A percentile compares a stretch with the other conserved stretches of the same genome.
phyloP scores from a whole-genome alignment of 768 basidiomycete species.

The Kwoniella dendrophila region DNA sequence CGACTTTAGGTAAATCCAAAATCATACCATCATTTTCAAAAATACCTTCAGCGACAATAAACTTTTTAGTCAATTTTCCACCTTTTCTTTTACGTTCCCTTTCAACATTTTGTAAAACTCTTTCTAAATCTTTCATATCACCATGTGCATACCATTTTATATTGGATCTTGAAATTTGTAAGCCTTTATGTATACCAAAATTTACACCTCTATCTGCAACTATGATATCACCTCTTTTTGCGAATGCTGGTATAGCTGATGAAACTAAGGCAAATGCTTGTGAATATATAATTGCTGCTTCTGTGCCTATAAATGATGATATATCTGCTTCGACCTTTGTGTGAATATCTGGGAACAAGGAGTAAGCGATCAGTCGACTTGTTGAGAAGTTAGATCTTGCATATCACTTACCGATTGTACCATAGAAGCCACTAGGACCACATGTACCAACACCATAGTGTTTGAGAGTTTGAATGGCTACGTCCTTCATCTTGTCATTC shows the following conservation, averaged over 20 bases:
- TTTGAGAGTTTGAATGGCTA: conserved; percentile 77
- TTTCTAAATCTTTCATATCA: conserved; percentile 85
- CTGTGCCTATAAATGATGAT: conserved; percentile 85
- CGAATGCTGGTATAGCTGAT: conserved; percentile 95
- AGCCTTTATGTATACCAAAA: conserved; percentile 92
- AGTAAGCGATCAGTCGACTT: too few species aligned
- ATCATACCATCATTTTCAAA: conserved; percentile 94
- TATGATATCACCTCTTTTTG: conserved; percentile 95
- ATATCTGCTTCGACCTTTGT: conserved; percentile 84
- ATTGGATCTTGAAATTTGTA: conserved; percentile 87
- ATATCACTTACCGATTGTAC: conserved; percentile 77
- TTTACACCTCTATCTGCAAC: conserved; percentile 97
- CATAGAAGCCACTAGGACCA: conserved; percentile 96
- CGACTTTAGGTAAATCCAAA: conserved; percentile 87
- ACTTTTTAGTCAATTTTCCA: conserved; percentile 78
- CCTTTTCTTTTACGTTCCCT: conserved; percentile 86
- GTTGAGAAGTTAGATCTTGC: background rate
- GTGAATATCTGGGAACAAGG: conserved; percentile 96
- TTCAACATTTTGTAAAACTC: conserved; percentile 76
- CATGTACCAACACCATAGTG: conserved; percentile 94
- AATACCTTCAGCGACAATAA: conserved; percentile 95
- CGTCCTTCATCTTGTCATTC: conserved; percentile 82
- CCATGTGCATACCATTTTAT: conserved; percentile 97
- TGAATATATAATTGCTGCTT: conserved; percentile 86
- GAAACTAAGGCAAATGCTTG: conserved; percentile 90